phyloP scores from a whole-genome alignment of 805 yeast genomes.

The Cyberlindnera petersonii region DNA sequence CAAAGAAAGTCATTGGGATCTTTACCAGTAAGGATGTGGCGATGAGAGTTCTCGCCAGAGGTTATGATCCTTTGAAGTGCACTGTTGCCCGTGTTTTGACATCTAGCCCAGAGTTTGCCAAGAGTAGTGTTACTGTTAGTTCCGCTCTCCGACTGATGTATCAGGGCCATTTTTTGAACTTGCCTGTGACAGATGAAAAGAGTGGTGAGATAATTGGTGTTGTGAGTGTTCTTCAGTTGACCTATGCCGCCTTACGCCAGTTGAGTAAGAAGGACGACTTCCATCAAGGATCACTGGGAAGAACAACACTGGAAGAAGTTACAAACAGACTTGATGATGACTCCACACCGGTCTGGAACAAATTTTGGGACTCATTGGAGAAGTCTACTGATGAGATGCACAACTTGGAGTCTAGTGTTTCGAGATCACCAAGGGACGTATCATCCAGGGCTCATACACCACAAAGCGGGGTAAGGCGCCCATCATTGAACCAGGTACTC shows the following conservation, averaged over 20 bases:
- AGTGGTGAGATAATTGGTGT: constrained; percentile 34
- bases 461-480: constrained; percentile 14
- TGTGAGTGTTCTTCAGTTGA: constrained; percentile 41
- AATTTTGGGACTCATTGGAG: constrained; percentile 32
- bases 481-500: constrained; percentile 20
- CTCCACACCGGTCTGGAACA: constrained; percentile 29
- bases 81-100: constrained; percentile 43
- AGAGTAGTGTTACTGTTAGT: constrained; percentile 35
- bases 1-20: constrained; percentile 40
- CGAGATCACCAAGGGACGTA: constrained; percentile 20
- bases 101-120: constrained; percentile 44
- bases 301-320: constrained; percentile 23
- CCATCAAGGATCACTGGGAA: constrained; percentile 18
- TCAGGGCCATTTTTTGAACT: constrained; percentile 41
- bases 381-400: constrained; percentile 29
- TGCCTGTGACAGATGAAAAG: constrained; percentile 36
- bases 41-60: constrained; percentile 37
- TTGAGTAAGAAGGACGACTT: constrained; percentile 29
- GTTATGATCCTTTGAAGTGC: constrained; percentile 33
- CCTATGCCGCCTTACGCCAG: constrained; percentile 37
- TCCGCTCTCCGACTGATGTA: constrained; percentile 44
- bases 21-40: constrained; percentile 44
- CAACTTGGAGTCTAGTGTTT: constrained; percentile 23
- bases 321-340: constrained; percentile 24
- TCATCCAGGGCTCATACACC: constrained; percentile 27